These are phyloP conservation scores for Trichothecium sympodiale DNA, from an alignment of 2,329 filamentous ascomycete genomes.

Conservation along the genomic window DNA sequence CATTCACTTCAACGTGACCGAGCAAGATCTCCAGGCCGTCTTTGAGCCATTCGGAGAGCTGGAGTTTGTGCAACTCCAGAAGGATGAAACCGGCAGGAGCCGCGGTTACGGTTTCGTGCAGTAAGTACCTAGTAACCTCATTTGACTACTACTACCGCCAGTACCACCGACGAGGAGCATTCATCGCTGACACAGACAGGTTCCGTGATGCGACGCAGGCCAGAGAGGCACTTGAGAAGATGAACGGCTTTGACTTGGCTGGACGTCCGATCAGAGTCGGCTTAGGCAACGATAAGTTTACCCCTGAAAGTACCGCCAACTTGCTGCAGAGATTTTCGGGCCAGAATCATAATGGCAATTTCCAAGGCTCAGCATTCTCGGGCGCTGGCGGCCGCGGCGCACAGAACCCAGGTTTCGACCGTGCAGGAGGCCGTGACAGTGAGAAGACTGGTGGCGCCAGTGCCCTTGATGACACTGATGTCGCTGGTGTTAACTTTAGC, in stretches of 20 bases:
- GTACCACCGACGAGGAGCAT: no score
- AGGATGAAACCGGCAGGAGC: conserved; percentile 83
- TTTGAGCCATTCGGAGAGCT: conserved; percentile 97
- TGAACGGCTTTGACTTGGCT: conserved; percentile 98
- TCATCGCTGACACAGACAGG: conserved; percentile 41
- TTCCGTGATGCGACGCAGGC: conserved; percentile 86
- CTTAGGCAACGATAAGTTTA: conserved; percentile 99
- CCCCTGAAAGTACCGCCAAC: conserved; percentile 88
- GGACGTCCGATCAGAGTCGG: conserved; percentile 96
- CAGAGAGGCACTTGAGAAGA: conserved; percentile 91
- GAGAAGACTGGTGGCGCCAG: conserved; percentile 87
- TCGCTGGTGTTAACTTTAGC: conserved; percentile 98
- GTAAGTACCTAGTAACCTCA: conserved; percentile 49
- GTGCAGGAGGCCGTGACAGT: conserved; percentile 76
- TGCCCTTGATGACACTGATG: conserved; percentile 93
- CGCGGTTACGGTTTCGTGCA: conserved; percentile 98
- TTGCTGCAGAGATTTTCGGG: conserved; percentile 86
- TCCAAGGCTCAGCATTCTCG: conserved; percentile 85
- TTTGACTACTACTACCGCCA: no score
- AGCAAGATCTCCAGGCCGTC: conserved; percentile 88
- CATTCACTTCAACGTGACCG: conserved; percentile 98
- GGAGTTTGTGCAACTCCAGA: conserved; percentile 94
- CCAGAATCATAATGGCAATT: conserved; percentile 52
- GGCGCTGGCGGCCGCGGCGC: conserved; percentile 82
- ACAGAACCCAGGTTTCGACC: conserved; percentile 64